Percentiles rank a stretch among this genome's conserved stretches.
Evolutionary conservation across 2,329 filamentous ascomycete species (phyloP).

Genomic region (Cyclaneusma minus): DNA sequence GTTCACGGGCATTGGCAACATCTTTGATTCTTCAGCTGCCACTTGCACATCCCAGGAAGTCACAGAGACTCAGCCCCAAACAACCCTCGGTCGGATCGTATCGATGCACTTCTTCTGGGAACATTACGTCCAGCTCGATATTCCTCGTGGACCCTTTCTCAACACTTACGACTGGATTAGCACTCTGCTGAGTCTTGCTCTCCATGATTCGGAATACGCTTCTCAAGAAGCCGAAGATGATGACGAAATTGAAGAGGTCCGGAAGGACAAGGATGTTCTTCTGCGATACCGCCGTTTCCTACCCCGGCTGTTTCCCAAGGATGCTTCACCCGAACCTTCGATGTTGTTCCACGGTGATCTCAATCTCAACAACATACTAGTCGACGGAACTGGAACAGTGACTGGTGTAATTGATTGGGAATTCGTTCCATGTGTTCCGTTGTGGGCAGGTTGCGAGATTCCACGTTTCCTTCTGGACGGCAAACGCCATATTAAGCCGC

Average conservation of each 20-base stretch:
- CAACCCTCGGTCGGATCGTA: constrained; percentile 14
- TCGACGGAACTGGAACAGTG: constrained; percentile 20
- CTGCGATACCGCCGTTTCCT: constrained; percentile 17
- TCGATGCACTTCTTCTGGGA: constrained; percentile 21
- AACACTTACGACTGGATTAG: constrained; percentile 24
- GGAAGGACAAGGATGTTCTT: constrained; percentile 12
- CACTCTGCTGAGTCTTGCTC: constrained; percentile 16
- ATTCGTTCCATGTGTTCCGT: constrained; percentile 23
- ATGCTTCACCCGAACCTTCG: constrained; percentile 15
- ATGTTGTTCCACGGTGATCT: constrained; percentile 24
- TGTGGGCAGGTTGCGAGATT: constrained; percentile 20
- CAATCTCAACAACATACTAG: constrained; percentile 23
- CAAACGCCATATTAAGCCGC: constrained; percentile 17
- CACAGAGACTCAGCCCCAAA: background rate
- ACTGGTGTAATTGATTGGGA: constrained; percentile 28
- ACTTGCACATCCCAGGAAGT: no score
- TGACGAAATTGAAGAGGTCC: constrained; percentile 18
- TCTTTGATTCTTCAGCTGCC: constrained; percentile 6
- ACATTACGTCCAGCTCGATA: constrained; percentile 15
- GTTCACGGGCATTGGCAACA: no score
- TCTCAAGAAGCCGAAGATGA: constrained; percentile 13
- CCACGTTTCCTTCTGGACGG: constrained; percentile 20
- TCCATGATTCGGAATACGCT: constrained; percentile 13
- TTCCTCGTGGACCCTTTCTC: constrained; percentile 22
- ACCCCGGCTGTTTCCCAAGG: constrained; percentile 18